A percentile compares a stretch with the other conserved stretches of the same genome.
phyloP scores from a whole-genome alignment of 1,284 basidiomycete genomes.

The Apiotrichum brassicae region DNA sequence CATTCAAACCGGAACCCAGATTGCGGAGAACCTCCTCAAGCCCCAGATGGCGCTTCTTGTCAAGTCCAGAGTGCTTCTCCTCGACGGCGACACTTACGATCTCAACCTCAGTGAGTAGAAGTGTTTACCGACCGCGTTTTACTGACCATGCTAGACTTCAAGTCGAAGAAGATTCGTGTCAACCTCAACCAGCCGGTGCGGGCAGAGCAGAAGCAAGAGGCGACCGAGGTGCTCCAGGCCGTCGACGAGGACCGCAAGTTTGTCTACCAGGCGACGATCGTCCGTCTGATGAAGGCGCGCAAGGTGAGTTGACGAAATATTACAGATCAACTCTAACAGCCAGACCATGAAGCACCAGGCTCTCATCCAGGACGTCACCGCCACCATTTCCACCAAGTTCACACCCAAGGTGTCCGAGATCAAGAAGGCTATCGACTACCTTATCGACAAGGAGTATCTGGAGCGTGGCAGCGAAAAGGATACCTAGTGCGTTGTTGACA shows the following conservation, averaged over 20 bases:
- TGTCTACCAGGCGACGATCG: constrained; percentile 94
- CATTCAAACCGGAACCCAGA: constrained; percentile 71
- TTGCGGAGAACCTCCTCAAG: constrained; percentile 74
- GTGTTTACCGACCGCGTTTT: background rate
- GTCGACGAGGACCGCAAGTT: constrained; percentile 98
- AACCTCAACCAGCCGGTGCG: constrained; percentile 92
- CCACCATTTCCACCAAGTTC: constrained; percentile 63
- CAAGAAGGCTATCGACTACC: constrained; percentile 83
- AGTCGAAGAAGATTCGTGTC: constrained; percentile 79
- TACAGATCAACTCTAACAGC: background rate
- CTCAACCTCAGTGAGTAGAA: constrained; percentile 58
- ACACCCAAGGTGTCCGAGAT: constrained; percentile 43
- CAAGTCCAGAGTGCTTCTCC: constrained; percentile 83
- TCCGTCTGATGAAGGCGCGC: constrained; percentile 96
- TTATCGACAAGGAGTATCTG: constrained; percentile 97
- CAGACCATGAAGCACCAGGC: constrained; percentile 94
- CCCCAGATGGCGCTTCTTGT: constrained; percentile 76
- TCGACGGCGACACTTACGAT: constrained; percentile 73
- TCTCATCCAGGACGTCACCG: constrained; percentile 87
- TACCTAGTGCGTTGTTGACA: constrained; percentile 9
- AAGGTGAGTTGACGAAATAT: constrained; percentile 49
- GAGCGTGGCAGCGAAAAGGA: constrained; percentile 73
- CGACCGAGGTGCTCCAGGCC: constrained; percentile 82
- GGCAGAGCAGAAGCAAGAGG: constrained; percentile 88
- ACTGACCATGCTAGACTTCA: constrained; percentile 58